phyloP scores from a whole-genome alignment of 352 stramenopile species.

The Phytophthora parvispora region DNA sequence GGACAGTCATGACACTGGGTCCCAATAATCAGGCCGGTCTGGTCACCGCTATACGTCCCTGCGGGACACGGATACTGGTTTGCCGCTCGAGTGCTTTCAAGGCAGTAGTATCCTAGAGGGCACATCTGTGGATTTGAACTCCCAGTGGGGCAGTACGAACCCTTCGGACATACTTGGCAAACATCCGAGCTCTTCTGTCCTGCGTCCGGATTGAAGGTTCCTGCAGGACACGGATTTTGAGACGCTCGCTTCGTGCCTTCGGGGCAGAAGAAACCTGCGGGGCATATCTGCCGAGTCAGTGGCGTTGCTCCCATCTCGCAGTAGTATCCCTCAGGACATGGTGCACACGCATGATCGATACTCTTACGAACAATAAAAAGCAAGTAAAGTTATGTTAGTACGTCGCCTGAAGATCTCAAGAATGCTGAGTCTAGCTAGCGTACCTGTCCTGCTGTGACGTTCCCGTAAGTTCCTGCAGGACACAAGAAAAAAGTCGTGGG shows the following conservation, averaged over 20 bases:
- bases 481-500: constrained; percentile 88
- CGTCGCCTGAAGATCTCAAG: background rate
- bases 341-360: constrained; percentile 78
- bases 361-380: constrained; percentile 48
- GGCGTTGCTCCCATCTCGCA: constrained; percentile 85
- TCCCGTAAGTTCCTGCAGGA: constrained; percentile 89
- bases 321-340: constrained; percentile 80
- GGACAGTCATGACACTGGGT: constrained; percentile 70
- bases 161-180: constrained; percentile 69
- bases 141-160: constrained; percentile 74
- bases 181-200: constrained; percentile 57
- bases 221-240: constrained; percentile 88
- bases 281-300: constrained; percentile 71
- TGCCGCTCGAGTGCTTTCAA: constrained; percentile 62
- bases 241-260: constrained; percentile 68
- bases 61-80: constrained; percentile 89
- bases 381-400: constrained; percentile 4
- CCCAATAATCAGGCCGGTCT: constrained; percentile 57
- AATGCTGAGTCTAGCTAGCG: background rate
- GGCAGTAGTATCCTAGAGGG: constrained; percentile 88
- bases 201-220: constrained; percentile 80
- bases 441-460: constrained; percentile 83
- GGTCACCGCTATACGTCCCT: constrained; percentile 84
- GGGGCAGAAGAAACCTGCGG: constrained; percentile 76
- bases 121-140: constrained; percentile 61